Conservation (phyloP, 805 yeast species). For the Starmerella roubikii region DNA sequence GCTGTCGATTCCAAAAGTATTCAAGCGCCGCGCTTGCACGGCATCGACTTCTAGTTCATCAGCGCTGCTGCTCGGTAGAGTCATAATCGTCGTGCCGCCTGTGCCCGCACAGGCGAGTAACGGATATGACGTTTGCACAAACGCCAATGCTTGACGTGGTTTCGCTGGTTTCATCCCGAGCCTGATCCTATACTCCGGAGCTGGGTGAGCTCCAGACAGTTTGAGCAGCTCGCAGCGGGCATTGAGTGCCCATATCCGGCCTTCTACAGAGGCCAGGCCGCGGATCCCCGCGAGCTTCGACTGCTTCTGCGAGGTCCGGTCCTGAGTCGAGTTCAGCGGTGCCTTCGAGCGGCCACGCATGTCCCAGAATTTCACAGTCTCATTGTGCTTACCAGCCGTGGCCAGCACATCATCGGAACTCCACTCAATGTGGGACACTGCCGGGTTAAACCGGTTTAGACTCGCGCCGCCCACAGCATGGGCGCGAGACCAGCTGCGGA, state of each 20-base stretch:
- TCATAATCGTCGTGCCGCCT: conserved; percentile 13
- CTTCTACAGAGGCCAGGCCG: not conserved
- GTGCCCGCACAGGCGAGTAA: conserved; percentile 16
- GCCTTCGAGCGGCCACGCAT: conserved; percentile 13
- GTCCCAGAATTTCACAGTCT: conserved; percentile 23
- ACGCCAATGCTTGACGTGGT: not conserved
- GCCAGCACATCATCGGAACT: conserved; percentile 13
- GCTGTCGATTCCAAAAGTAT: not conserved
- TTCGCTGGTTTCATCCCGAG: not conserved
- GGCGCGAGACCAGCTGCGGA: not conserved
- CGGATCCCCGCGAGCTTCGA: not conserved
- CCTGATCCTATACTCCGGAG: conserved; percentile 4
- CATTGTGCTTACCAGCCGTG: conserved; percentile 14
- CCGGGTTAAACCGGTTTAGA: conserved; percentile 1
- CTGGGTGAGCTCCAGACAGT: not conserved
- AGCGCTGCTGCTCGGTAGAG: conserved; percentile 5
- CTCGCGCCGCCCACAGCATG: conserved; percentile 8
- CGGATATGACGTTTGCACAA: not conserved
- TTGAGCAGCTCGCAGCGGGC: conserved; percentile 13
- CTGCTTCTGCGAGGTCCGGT: not conserved
- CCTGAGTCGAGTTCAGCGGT: conserved; percentile 2
- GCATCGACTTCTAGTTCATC: conserved; percentile 1
- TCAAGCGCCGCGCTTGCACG: not conserved
- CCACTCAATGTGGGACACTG: conserved; percentile 20
- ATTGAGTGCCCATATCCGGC: conserved; percentile 19